A percentile compares a stretch with the other conserved stretches of the same genome.
Conservation (phyloP, 805 yeast species). For the Torulaspora franciscae region DNA sequence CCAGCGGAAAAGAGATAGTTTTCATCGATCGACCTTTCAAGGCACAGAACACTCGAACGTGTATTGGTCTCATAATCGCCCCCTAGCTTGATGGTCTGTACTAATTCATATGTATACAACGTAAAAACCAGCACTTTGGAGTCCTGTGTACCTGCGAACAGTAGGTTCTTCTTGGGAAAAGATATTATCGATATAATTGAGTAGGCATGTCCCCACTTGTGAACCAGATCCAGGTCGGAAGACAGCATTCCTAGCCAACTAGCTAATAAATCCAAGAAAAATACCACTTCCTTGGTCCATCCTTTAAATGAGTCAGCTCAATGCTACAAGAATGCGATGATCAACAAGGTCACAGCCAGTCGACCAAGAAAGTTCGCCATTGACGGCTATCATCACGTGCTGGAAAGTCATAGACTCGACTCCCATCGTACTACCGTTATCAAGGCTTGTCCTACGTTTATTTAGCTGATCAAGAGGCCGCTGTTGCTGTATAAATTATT, state of each 20-base stretch:
- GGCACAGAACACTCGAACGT: slow-evolving; percentile 53
- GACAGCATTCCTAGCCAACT: background rate
- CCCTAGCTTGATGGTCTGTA: slow-evolving; percentile 43
- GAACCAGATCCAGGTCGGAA: slow-evolving; percentile 38
- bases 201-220: slow-evolving; percentile 69
- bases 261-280: background rate
- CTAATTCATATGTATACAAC: slow-evolving; percentile 52
- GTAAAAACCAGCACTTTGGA: slow-evolving; percentile 72
- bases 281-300: too few species aligned
- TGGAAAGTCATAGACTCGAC: background rate
- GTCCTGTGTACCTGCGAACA: slow-evolving; percentile 90
- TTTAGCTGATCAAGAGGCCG: background rate
- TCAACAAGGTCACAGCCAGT: too few species aligned
- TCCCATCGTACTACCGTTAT: background rate
- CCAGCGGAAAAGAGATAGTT: slow-evolving; percentile 74
- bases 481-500: background rate
- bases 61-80: slow-evolving; percentile 39
- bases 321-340: too few species aligned
- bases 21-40: slow-evolving; percentile 51
- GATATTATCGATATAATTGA: slow-evolving; percentile 70
- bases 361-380: background rate
- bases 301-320: too few species aligned
- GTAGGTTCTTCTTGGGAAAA: slow-evolving; percentile 49
- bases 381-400: background rate
- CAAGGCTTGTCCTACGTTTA: background rate